Evolutionary conservation across 306 rosid species (phyloP), one percentile per base, ranked within the genome.

Genomic region (Fragaria ananassa): DNA sequence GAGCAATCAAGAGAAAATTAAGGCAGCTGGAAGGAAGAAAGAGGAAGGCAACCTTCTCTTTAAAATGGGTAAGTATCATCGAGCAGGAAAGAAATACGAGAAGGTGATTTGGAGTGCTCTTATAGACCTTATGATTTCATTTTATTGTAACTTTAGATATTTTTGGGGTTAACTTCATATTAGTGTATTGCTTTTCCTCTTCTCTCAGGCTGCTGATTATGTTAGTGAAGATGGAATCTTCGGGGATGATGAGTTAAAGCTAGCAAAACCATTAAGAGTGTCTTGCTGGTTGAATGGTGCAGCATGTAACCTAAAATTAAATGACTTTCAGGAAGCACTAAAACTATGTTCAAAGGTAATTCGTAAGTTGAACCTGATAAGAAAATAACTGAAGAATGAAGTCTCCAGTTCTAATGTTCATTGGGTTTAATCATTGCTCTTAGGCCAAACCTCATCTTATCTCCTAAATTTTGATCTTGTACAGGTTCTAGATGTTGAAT

Each of bases 251-350:
- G 89, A 87, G 74, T 78, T 83, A 74, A 84, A 86, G 82, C 74
- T 79, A 68, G 90, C 82, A 14, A 79, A 80, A 67, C 67, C 78
- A 49, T 73, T 91, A 56, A 86, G 86, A 78, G 74, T 91, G 41
- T 83, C 92, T 2, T 86, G 89, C 83, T 89, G 92, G 93, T 81
- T 91, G 88, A 91, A 91, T 46, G 84, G 89, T 79, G 93, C 91
- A 63, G 91, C 93, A 39, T 91, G 92, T 80, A 78, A 86, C 84
- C 90, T 91, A 77, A 89, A 91, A 83, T 85, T 91, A 75, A 64
- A 74, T 70, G 90, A 89, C 71, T 85, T 83, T 83, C 76, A 70
- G 47, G 88, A 75, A 83, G 92, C 93, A 76, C 82, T 87, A 73
- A 84, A 76, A 66, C 66, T 91, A 53, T 89, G 91, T 76, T 84